These are phyloP conservation scores for Hortiboletus campestris DNA, from an alignment of 768 basidiomycete genomes.

Conservation along the genomic window DNA sequence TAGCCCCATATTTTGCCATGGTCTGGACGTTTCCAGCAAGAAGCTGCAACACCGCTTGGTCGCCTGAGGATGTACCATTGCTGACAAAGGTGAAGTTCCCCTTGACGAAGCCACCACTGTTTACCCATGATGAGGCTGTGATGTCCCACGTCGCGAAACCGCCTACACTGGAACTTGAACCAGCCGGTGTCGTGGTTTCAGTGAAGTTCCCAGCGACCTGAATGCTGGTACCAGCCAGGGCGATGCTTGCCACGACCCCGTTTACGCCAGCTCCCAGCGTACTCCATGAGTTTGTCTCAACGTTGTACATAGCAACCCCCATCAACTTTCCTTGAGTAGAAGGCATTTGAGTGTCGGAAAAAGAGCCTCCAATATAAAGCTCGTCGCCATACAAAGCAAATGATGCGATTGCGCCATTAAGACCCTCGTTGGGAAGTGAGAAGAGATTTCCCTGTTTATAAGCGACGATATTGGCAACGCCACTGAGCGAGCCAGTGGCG, in stretches of 20 bases:
- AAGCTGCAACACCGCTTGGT: slow-evolving; percentile 48
- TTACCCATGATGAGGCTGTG: slow-evolving; percentile 59
- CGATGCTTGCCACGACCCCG: slow-evolving; percentile 67
- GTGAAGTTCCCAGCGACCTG: slow-evolving; percentile 79
- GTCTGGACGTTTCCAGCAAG: slow-evolving; percentile 65
- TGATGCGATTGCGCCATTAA: slow-evolving; percentile 76
- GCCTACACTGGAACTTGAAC: slow-evolving; percentile 37
- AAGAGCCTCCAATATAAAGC: slow-evolving; percentile 86
- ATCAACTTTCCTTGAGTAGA: slow-evolving; percentile 52
- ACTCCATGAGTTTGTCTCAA: slow-evolving; percentile 62
- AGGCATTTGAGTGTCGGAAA: slow-evolving; percentile 62
- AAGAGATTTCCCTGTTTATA: slow-evolving; percentile 60
- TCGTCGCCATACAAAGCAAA: slow-evolving; percentile 59
- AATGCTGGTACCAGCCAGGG: slow-evolving; percentile 47
- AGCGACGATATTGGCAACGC: slow-evolving; percentile 67
- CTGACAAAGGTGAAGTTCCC: slow-evolving; percentile 70
- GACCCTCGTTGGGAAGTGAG: slow-evolving; percentile 59
- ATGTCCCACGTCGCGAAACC: slow-evolving; percentile 82
- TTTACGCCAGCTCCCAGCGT: slow-evolving; percentile 72
- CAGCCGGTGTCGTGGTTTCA: slow-evolving; percentile 36
- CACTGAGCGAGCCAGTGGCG: slow-evolving; percentile 51
- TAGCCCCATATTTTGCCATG: slow-evolving; percentile 65
- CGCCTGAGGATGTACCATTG: slow-evolving; percentile 54
- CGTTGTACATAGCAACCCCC: slow-evolving; percentile 71
- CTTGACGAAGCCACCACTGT: slow-evolving; percentile 68